A percentile compares a stretch with the other conserved stretches of the same genome.
Evolutionary conservation across 257 asterid genomes (phyloP).

Genomic region (Prunella vulgaris): DNA sequence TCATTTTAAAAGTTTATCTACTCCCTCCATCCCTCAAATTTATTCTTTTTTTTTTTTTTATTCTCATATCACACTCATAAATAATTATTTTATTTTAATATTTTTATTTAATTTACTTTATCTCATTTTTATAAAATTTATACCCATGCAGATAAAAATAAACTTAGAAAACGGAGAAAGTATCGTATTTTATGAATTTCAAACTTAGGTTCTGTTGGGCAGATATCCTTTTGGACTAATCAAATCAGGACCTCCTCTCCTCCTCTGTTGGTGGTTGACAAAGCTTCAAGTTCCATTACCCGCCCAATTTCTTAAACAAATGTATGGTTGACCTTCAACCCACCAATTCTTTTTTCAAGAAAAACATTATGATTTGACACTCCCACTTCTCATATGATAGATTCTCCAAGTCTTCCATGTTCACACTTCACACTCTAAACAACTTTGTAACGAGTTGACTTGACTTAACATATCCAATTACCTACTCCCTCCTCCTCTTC

Average conservation of each 20-base stretch:
- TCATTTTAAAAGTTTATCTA: too few species aligned
- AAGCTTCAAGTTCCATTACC: neutral
- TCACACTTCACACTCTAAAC: neutral
- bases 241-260: slow-evolving; percentile 7
- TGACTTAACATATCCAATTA: too few species aligned
- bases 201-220: neutral
- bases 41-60: too few species aligned
- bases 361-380: neutral
- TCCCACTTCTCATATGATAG: neutral
- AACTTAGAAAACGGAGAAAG: too few species aligned
- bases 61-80: too few species aligned
- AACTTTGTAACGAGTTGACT: neutral
- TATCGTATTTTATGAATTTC: neutral
- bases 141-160: too few species aligned
- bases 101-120: too few species aligned
- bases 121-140: too few species aligned
- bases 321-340: slow-evolving; percentile 12
- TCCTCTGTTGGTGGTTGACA: neutral
- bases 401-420: neutral
- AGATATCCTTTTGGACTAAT: neutral
- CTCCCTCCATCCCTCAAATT: too few species aligned
- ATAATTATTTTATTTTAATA: too few species aligned
- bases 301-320: neutral
- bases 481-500: too few species aligned
- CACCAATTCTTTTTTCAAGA: neutral